These are phyloP conservation scores for Syzygium oleosum DNA, from an alignment of 345 rosid genomes.

Conservation along the genomic window DNA sequence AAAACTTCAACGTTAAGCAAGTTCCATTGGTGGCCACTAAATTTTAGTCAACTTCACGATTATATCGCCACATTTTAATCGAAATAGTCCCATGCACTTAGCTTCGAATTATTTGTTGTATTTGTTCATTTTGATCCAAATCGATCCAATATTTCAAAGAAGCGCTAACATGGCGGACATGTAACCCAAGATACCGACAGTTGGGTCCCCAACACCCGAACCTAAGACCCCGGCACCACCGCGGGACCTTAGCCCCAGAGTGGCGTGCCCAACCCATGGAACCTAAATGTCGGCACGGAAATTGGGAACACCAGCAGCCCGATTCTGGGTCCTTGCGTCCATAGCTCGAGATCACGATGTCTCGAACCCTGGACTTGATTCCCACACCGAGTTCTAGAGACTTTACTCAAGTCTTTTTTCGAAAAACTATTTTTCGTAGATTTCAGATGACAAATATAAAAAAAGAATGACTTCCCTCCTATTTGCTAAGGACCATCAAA, in stretches of 20 bases:
- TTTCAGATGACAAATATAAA: no score
- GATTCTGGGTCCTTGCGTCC: background rate
- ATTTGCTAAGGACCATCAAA: background rate
- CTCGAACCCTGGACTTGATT: background rate
- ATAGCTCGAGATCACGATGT: background rate
- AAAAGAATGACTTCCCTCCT: no score
- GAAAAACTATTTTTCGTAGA: background rate
- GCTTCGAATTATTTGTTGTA: background rate
- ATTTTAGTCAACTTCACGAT: background rate
- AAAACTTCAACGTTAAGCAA: background rate
- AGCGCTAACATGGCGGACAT: background rate
- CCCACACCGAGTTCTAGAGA: background rate
- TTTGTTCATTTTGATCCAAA: background rate
- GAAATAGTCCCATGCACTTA: background rate
- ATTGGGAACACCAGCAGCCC: background rate
- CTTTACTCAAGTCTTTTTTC: background rate
- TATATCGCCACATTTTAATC: background rate
- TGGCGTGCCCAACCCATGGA: background rate
- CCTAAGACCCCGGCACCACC: no score
- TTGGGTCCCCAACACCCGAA: background rate
- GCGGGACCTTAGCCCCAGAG: background rate
- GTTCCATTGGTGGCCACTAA: background rate
- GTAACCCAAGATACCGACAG: background rate
- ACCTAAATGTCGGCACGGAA: background rate
- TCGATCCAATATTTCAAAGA: background rate